Evolutionary conservation across 2,329 filamentous ascomycete species (phyloP).

Genomic region (Erysiphe neolycopersici): DNA sequence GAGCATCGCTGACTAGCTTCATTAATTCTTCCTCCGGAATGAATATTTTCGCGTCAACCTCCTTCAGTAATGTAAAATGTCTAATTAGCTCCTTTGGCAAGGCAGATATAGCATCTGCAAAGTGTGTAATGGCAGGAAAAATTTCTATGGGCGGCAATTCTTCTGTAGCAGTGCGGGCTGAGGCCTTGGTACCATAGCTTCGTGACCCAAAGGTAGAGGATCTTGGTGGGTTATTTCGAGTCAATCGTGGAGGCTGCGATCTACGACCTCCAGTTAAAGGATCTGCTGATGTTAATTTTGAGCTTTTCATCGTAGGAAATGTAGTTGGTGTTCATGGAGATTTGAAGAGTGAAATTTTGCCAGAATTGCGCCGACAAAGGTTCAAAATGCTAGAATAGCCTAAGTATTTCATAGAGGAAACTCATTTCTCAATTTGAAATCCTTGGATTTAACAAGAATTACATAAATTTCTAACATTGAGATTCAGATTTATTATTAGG

Average conservation of each 20-base stretch:
- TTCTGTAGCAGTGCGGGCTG: constrained; percentile 18
- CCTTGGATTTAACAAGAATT: too few species aligned
- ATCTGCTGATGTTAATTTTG: constrained; percentile 10
- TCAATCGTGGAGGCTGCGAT: constrained; percentile 36
- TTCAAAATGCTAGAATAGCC: constrained; percentile 1
- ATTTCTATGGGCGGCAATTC: constrained; percentile 36
- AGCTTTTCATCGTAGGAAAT: constrained; percentile 13
- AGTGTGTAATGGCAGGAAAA: constrained; percentile 41
- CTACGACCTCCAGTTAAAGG: constrained; percentile 19
- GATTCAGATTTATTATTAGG: too few species aligned
- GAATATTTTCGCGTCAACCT: constrained; percentile 93
- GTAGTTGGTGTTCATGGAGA: constrained; percentile 2
- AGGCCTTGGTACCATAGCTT: constrained; percentile 17
- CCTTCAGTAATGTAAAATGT: constrained; percentile 86
- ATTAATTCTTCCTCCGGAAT: constrained; percentile 62
- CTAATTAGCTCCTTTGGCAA: constrained; percentile 85
- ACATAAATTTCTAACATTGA: too few species aligned
- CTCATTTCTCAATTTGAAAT: too few species aligned
- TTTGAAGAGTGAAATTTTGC: too few species aligned
- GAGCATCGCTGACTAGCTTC: constrained; percentile 41
- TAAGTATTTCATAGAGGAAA: constrained; percentile 6
- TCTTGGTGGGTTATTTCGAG: constrained; percentile 35
- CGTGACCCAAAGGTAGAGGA: constrained; percentile 22
- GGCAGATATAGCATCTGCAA: constrained; percentile 76
- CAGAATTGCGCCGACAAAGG: too few species aligned